Conservation (phyloP, 805 yeast genomes). For the Yamadazyma philogaea region DNA sequence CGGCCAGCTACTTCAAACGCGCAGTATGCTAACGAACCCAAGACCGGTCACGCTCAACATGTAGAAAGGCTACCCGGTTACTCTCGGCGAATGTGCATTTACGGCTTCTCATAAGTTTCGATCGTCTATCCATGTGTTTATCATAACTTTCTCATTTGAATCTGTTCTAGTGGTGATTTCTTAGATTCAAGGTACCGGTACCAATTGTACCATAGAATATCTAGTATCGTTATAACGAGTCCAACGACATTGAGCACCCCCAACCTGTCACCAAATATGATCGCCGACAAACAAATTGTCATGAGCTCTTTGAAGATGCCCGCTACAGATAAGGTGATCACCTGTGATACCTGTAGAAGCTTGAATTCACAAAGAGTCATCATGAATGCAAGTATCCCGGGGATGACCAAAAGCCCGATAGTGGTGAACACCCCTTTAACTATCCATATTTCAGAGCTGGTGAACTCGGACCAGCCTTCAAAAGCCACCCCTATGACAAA, state of each 20-base stretch:
- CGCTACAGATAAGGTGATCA: slow-evolving; percentile 81
- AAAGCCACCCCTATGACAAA: slow-evolving; percentile 59
- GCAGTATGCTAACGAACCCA: no score
- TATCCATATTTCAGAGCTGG: slow-evolving; percentile 59
- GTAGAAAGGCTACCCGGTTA: no score
- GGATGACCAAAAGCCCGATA: slow-evolving; percentile 59
- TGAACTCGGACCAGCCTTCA: slow-evolving; percentile 64
- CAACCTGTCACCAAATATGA: slow-evolving; percentile 73
- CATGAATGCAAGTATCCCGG: slow-evolving; percentile 83
- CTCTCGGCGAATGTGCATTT: no score
- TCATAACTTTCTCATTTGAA: slow-evolving; percentile 6
- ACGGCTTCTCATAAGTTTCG: no score
- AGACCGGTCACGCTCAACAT: no score
- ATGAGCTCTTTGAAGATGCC: slow-evolving; percentile 91
- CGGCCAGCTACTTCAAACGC: no score
- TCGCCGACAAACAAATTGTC: slow-evolving; percentile 67
- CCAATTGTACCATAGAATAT: slow-evolving; percentile 81
- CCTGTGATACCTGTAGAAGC: slow-evolving; percentile 75
- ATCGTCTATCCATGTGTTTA: neutral
- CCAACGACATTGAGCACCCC: slow-evolving; percentile 71
- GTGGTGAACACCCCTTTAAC: slow-evolving; percentile 57
- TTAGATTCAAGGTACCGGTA: slow-evolving; percentile 41
- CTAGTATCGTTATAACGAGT: slow-evolving; percentile 65
- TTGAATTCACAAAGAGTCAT: slow-evolving; percentile 89
- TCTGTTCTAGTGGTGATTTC: slow-evolving; percentile 1